Evolutionary conservation across 768 basidiomycete species (phyloP).

Genomic region (Bullera alba): DNA sequence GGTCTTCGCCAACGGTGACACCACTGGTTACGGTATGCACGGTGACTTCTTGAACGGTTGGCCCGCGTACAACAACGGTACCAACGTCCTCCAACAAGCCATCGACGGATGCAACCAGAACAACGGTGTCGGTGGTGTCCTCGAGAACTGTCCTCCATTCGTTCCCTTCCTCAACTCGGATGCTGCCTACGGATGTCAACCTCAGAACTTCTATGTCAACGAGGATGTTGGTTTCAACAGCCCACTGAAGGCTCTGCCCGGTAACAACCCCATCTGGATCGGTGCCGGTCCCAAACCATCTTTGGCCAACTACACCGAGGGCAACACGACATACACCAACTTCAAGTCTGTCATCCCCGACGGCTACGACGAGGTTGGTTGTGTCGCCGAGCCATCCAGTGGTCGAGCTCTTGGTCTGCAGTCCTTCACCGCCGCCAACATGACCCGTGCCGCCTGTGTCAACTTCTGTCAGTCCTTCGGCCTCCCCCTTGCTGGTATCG

Average conservation of each 20-base stretch:
- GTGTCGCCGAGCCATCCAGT: constrained; percentile 41
- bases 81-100: constrained; percentile 45
- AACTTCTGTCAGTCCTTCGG: constrained; percentile 23
- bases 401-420: constrained; percentile 38
- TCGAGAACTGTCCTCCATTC: constrained; percentile 42
- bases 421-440: constrained; percentile 26
- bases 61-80: constrained; percentile 40
- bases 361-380: constrained; percentile 39
- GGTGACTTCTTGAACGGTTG: constrained; percentile 46
- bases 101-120: constrained; percentile 38
- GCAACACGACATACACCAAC: constrained; percentile 15
- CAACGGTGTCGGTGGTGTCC: constrained; percentile 42
- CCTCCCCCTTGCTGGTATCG: constrained; percentile 39
- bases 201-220: constrained; percentile 38
- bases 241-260: constrained; percentile 34
- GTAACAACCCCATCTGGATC: constrained; percentile 44
- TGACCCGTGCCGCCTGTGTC: constrained; percentile 40
- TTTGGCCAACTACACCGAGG: constrained; percentile 26
- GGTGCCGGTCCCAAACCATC: constrained; percentile 33
- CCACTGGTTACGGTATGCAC: constrained; percentile 42
- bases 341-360: constrained; percentile 32
- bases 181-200: constrained; percentile 32
- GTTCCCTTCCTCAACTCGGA: constrained; percentile 40
- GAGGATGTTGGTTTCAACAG: constrained; percentile 41
- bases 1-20: constrained; percentile 44